Base-by-base conservation (phyloP, 2,329 filamentous ascomycete species). In the Trichoderma breve region DNA sequence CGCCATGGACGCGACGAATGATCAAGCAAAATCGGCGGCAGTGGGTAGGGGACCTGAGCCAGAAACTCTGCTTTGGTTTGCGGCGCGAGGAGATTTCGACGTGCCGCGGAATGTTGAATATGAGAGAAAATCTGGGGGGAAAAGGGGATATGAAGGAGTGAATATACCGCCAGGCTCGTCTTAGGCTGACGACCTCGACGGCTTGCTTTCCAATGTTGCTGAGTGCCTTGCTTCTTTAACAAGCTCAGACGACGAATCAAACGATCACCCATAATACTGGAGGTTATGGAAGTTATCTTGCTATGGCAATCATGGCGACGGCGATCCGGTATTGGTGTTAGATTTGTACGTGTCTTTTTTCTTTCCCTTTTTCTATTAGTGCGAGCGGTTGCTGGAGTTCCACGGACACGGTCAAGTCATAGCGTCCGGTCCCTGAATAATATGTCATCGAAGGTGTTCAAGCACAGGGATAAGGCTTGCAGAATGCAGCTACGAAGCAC, bases 61-160 rank as follows among this genome's bases (percentile, higher is more conserved):
- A 18, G 86, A 87, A 76, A 81, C 84, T 70, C 64, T 86, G 68
- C 78, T 87, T 39, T 86, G 84, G 83, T 83, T 86, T 71, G 79
- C 79, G 26, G 79, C 82, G 15, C 79, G 82, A 53, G 84, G 84
- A 4, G 83, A 86, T 73, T 82, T 83, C 71, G 81, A 83, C 18
- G 75, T 87, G 65, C 83, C 85, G 32, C 77, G 75, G 7, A 85
- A 86, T 53, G 79, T 87, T 24, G 84, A 86, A 67, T 83, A 81
- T 61, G 79, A 80, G 76, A 79, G 81, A 55, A 82, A 82, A 74
- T 73, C 72, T 7, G 80, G 76, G 28, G 73, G 75, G 6, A 80
- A 76, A 71, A 79, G 71, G 67, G 81, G 82, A 0, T 70, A 81
- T 24, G 77, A 82, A 55, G 82, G 82, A 6, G 76, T 83, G 18